These are phyloP conservation scores for Neocatenulostroma microsporum DNA, from an alignment of 2,329 filamentous ascomycete genomes.

Conservation along the genomic window DNA sequence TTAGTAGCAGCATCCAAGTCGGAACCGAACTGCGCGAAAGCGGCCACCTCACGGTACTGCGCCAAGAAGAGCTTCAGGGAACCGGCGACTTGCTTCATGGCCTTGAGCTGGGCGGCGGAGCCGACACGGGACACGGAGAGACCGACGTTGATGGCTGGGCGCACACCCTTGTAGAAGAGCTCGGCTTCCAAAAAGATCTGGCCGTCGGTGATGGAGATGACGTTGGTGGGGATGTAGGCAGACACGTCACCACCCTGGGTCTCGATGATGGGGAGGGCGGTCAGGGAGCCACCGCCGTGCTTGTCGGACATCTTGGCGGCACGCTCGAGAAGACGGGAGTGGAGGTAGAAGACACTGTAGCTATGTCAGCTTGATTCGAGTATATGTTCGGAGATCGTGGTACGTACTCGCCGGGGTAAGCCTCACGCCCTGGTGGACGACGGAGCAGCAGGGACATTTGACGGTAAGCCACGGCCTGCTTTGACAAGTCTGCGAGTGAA, in stretches of 20 bases:
- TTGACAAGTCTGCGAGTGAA: too few relatives aligned
- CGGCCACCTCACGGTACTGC: constrained; percentile 99
- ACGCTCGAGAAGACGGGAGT: constrained; percentile 98
- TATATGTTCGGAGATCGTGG: constrained; percentile 1
- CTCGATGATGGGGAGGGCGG: constrained; percentile 95
- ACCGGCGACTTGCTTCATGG: constrained; percentile 99
- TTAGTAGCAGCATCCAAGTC: constrained; percentile 98
- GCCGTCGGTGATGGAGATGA: constrained; percentile 99
- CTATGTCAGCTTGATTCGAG: constrained; percentile 15
- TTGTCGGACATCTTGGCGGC: constrained; percentile 98
- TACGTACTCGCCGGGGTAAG: constrained; percentile 85
- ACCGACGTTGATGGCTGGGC: constrained; percentile 99
- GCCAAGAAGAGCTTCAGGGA: constrained; percentile 99
- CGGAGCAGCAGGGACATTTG: constrained; percentile 98
- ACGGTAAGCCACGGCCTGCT: constrained; percentile 70
- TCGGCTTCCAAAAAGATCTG: constrained; percentile 99
- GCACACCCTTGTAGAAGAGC: constrained; percentile 99
- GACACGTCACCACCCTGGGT: constrained; percentile 99
- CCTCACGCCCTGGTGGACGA: constrained; percentile 97
- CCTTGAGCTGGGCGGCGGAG: constrained; percentile 98
- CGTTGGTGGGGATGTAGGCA: constrained; percentile 99
- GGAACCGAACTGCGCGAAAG: constrained; percentile 99
- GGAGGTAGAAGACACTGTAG: constrained; percentile 81
- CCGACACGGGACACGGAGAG: constrained; percentile 99
- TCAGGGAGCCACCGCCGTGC: constrained; percentile 83